These are phyloP conservation scores for Rubroshorea leprosula DNA, from an alignment of 345 rosid genomes.

Conservation along the genomic window DNA sequence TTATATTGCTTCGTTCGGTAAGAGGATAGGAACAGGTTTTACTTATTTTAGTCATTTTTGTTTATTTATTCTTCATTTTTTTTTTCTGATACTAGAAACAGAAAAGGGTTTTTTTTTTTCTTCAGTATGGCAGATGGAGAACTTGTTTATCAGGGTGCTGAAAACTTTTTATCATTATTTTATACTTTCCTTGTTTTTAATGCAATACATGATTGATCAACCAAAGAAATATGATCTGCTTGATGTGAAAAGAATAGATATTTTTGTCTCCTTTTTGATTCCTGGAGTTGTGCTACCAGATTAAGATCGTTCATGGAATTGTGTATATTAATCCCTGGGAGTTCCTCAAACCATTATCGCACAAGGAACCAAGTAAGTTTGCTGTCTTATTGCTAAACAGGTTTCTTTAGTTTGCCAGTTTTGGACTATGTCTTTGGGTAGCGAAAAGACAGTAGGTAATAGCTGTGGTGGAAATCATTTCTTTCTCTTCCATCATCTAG, in stretches of 20 bases:
- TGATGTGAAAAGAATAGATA: neutral
- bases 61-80: too few relatives aligned
- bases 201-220: neutral
- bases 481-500: neutral
- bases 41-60: neutral
- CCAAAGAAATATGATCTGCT: neutral
- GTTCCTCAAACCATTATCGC: constrained; percentile 45
- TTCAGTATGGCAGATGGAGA: neutral
- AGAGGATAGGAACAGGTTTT: too few relatives aligned
- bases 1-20: too few relatives aligned
- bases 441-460: neutral
- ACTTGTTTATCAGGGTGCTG: neutral
- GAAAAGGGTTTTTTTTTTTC: neutral
- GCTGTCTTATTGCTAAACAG: constrained; percentile 7
- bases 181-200: neutral
- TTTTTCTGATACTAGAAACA: neutral
- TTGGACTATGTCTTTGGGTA: constrained; percentile 1
- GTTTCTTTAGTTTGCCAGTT: neutral
- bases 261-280: constrained; percentile 6
- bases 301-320: constrained; percentile 87
- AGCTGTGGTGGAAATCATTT: neutral
- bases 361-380: constrained; percentile 32
- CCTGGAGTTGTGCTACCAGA: constrained; percentile 33
- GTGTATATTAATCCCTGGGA: constrained; percentile 81
- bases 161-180: neutral